Percentiles rank a stretch among this genome's conserved stretches.
Evolutionary conservation across 805 yeast species (phyloP).

Genomic region (Candida sphagnicola): DNA sequence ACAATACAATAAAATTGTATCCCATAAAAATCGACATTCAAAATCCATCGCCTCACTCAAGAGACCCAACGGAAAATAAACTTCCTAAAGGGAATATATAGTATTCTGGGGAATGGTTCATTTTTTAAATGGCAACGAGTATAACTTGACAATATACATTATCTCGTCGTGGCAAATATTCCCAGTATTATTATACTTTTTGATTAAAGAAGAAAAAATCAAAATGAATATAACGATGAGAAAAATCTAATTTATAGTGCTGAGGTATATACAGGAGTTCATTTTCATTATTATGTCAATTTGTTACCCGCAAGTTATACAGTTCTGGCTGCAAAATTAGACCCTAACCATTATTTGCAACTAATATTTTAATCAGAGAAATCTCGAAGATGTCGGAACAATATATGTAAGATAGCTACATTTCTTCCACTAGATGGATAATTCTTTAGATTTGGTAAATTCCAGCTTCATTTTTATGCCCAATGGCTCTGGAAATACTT

Average conservation of each 20-base stretch:
- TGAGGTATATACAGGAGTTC: background rate
- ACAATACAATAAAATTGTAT: conserved; percentile 20
- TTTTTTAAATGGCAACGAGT: conserved; percentile 56
- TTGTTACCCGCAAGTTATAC: background rate
- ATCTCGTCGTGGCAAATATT: conserved; percentile 67
- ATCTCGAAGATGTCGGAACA: too few species aligned
- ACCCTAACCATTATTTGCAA: background rate
- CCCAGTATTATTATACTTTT: conserved; percentile 51
- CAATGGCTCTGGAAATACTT: too few species aligned
- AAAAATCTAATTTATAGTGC: background rate
- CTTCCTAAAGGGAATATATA: conserved; percentile 53
- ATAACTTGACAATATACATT: conserved; percentile 57
- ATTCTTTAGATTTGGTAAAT: too few species aligned
- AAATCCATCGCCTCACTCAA: conserved; percentile 50
- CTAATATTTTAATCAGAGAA: too few species aligned
- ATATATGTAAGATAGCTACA: too few species aligned
- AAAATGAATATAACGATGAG: conserved; percentile 2
- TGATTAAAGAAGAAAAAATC: conserved; percentile 42
- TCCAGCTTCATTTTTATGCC: too few species aligned
- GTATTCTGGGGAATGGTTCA: conserved; percentile 49
- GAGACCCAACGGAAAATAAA: conserved; percentile 47
- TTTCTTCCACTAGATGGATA: too few species aligned
- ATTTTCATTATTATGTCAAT: too few species aligned
- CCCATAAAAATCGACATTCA: conserved; percentile 57
- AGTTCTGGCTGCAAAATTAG: background rate